Base-by-base conservation (phyloP, 2,329 filamentous ascomycete species). In the Fusarium foetens region DNA sequence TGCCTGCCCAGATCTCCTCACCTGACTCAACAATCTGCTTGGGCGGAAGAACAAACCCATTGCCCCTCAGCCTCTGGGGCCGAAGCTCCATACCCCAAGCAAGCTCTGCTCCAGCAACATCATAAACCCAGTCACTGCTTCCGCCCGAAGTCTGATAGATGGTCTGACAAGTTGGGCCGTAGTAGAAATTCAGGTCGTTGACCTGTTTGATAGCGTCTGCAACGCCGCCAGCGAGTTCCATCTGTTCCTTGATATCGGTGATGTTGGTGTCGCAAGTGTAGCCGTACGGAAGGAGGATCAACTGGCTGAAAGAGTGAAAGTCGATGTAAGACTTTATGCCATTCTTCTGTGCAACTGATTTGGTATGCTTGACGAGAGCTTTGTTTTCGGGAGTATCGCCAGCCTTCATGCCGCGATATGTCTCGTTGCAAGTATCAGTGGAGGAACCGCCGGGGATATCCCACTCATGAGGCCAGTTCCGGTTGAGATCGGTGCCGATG, bases 241-340 rank as follows among this genome's bases (percentile, higher is more conserved):
- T 82, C 67, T 89, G 84, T 58, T 85, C 81, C 12, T 82, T 76
- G 61, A 87, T 80, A 67, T 88, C 86, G 55, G 83, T 80, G 9
- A 86, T 77, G 17, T 81, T 77, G 21, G 79, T 82, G 27, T 80
- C 81, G 82, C 89, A 91, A 7, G 85, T 86, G 80, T 90, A 91
- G 39, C 89, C 89, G 74, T 90, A 91, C 3, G 87, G 83, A 66
- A 75, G 83, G 64, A 89, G 84, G 65, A 91, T 85, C 36, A 88
- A 82, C 62, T 92, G 89, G 16, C 85, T 86, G 80, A 91, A 92
- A 0, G 88, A 85, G 80, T 92, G 90, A 77, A 87, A 89, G 79
- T 92, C 90, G 70, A 92, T 87, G 79, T 87, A 92, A 5, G 91
- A 82, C 74, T 88, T 86, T 43, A 92, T 81, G 2, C 88, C 87